Evolutionary conservation across 2,329 filamentous ascomycete species (phyloP), one percentile per base, ranked within the genome.

Genomic region (Xylaria arbuscula): DNA sequence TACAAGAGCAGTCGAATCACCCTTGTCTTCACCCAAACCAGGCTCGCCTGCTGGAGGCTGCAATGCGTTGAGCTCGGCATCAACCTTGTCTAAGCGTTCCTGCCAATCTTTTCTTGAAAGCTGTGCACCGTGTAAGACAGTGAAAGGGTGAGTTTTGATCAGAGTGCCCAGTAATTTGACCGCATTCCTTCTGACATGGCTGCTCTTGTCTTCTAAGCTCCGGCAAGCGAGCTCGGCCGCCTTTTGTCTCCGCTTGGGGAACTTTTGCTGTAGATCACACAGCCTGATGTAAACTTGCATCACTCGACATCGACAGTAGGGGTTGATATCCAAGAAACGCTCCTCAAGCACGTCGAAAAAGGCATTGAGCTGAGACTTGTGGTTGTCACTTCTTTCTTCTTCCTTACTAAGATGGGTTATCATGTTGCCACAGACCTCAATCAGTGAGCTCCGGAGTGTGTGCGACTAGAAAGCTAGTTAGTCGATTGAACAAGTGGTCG

Each of bases 291-390:
- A 98, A 3, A 98, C 96, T 77, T 99, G 96, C 68, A 99, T 93
- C 1, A 93, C 90, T 74, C 95, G 88, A 80, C 92, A 97, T 76
- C 96, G 89, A 78, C 94, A 98, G 81, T 98, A 99, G 0, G 96
- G 97, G 80, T 98, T 99, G 76, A 97, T 89, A 75, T 99, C 96
- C 58, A 98, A 86, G 80, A 99, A 99, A 13, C 96, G 90, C 81
- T 98, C 95, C 78, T 99, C 94, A 2, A 99, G 84, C 0, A 98
- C 94, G 75, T 98, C 95, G 76, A 98, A 98, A 78, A 98, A 99
- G 22, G 94, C 94, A 73, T 97, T 96, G 69, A 99, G 92, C 78
- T 99, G 96, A 0, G 92, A 93, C 80, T 97, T 97, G 83, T 95
- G 91, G 78, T 96, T 96, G 74, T 98, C 95, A 75, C 91, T 93